Evolutionary conservation across 768 basidiomycete genomes (phyloP).

Genomic region (Russula lepida): DNA sequence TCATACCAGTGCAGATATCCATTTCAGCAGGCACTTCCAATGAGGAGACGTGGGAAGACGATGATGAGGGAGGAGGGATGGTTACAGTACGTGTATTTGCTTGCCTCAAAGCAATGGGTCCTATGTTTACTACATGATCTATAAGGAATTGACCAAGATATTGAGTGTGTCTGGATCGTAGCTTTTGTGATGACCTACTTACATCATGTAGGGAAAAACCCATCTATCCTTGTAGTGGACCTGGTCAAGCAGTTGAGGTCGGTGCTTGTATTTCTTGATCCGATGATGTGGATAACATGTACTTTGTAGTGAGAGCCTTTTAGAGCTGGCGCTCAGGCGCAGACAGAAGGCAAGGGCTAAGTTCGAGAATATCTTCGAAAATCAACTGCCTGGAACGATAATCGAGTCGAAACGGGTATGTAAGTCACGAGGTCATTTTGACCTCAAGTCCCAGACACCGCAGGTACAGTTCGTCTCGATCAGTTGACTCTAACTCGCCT

Average conservation of each 20-base stretch:
- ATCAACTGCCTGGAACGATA: not conserved
- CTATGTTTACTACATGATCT: not conserved
- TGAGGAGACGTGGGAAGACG: constrained; percentile 12
- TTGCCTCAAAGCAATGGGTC: not conserved
- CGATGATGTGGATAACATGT: not conserved
- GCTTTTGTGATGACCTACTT: not conserved
- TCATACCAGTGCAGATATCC: constrained; percentile 3
- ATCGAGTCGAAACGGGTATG: not conserved
- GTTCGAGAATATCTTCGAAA: not conserved
- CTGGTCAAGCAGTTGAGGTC: constrained; percentile 5
- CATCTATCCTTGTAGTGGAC: not conserved
- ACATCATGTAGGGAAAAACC: not conserved
- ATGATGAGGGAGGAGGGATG: constrained; percentile 8
- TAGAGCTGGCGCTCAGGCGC: not conserved
- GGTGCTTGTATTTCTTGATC: not conserved
- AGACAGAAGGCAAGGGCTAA: not conserved
- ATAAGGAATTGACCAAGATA: constrained; percentile 7
- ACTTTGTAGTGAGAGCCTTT: not conserved
- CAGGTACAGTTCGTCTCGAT: not conserved
- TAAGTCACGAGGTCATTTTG: not conserved
- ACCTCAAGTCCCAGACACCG: constrained; percentile 3
- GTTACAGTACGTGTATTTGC: constrained; percentile 3
- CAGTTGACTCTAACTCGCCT: not conserved
- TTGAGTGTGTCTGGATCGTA: not conserved
- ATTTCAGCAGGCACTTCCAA: constrained; percentile 9